Evolutionary conservation across 441 rosid species (phyloP), one percentile per base, ranked within the genome.

Genomic region (Theobroma grandiflorum): DNA sequence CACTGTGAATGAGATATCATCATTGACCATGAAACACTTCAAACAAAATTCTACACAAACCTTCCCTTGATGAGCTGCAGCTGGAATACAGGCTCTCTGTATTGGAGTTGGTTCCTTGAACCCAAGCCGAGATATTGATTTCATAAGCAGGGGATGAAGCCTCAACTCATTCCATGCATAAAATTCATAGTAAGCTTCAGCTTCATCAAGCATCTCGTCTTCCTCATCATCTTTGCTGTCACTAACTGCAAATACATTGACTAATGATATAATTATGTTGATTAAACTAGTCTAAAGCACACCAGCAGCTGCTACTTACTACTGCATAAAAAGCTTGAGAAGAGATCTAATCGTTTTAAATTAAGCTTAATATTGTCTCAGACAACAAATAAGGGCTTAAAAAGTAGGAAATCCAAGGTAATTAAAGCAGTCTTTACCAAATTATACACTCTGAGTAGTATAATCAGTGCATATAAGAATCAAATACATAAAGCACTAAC

Each of bases 1-100:
- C 40, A 79, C 63, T 35, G 49, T 14, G 78, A 79, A 78, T 84
- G 8, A 76, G 59, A 77, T 10, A 49, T 14, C 76, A 80, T 4
- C 40, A 78, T 53, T 67, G 49, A 62, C 58, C 20, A 40, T 35
- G 67, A 72, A 72, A 62, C 22, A 37, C 45, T 61, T 84, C 47
- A 42, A 20, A 2, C 33, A 76, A 71, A 59, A 73, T 20, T 76
- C 58, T 84, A 64, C 50, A 79, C 92, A 43, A 59, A 97, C 98
- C 95, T 93, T 95, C 81, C 99, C 99, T 84, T 95, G 97, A 92
- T 91, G 96, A 76, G 98, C 97, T 57, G 97, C 99, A 66, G 92
- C 95, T 52, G 98, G 88, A 86, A 97, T 89, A 82, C 97, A 95
- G 80, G 97, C 92, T 86, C 89, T 92, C 79, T 97, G 99, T 83